These are phyloP conservation scores for Colletotrichum orchidophilum DNA, from an alignment of 2,329 filamentous ascomycete species.

Conservation along the genomic window DNA sequence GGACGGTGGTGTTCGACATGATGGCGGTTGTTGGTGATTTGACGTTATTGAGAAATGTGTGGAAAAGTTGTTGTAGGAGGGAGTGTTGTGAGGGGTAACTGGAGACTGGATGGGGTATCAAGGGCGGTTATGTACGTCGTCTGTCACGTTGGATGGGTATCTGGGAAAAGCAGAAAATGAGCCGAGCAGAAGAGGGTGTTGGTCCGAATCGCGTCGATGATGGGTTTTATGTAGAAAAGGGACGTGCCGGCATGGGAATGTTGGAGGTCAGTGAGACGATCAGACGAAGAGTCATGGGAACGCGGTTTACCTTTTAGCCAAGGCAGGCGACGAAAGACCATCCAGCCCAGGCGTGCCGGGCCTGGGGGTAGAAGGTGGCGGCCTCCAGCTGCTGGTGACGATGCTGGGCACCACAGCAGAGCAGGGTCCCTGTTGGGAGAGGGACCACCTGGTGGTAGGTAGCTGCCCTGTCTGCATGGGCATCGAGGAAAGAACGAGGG, in stretches of 20 bases:
- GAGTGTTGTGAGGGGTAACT: conserved; percentile 30
- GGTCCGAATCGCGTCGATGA: conserved; percentile 3
- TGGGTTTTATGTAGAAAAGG: conserved; percentile 14
- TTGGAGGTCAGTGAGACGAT: conserved; percentile 7
- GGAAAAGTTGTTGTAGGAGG: conserved; percentile 20
- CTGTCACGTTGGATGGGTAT: not conserved
- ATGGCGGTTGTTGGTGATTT: conserved; percentile 38
- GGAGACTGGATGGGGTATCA: conserved; percentile 27
- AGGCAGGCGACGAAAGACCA: not conserved
- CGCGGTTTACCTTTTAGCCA: conserved; percentile 26
- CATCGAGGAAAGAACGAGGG: not conserved
- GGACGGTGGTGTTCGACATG: conserved; percentile 74
- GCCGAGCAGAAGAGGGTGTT: not conserved
- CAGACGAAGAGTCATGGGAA: conserved; percentile 32
- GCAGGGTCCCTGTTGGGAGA: conserved; percentile 11
- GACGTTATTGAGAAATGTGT: conserved; percentile 8
- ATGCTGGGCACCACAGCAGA: conserved; percentile 17
- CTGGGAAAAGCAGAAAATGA: not conserved
- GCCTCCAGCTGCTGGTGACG: conserved; percentile 24
- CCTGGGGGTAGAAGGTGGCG: conserved; percentile 9
- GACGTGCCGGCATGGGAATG: conserved; percentile 15
- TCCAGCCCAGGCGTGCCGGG: too few species aligned
- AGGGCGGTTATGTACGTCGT: conserved; percentile 12
- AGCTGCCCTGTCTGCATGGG: not conserved
- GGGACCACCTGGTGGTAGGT: not conserved